Evolutionary conservation across 1,139 yeast genomes (phyloP), one percentile per base, ranked within the genome.

Genomic region (Geotrichum restrictum): DNA sequence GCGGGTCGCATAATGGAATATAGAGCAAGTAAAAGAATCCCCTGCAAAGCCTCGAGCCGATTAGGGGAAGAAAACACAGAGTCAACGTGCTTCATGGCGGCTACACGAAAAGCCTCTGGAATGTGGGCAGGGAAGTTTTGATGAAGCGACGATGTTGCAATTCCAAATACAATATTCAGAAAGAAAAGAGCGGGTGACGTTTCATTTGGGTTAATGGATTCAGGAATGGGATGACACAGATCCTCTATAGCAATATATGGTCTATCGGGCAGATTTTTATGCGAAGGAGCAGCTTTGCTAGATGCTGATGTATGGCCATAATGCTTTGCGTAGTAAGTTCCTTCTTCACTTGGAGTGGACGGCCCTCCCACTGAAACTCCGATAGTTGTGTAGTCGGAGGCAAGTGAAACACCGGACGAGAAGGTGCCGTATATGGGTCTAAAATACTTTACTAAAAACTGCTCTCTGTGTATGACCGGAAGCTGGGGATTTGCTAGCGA

Each of bases 401-500:
- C 89, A 47, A 87, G 71, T 1, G 82, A 75, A 0, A 80, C 71
- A 41, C 71, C 71, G 1, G 73, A 64, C 31, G 87, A 81, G 53
- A 85, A 72, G 5, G 73, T 67, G 1, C 96, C 96, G 64, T 88
- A 88, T 1, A 88, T 74, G 0, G 96, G 96, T 56, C 80, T 78
- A 64, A 85, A 89, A 63, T 81, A 82, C 42, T 74, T 73, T 48
- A 71, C 71, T 43, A 88, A 66, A 62, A 88, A 88, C 58, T 78
- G 80, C 62, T 88, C 95, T 39, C 96, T 76, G 65, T 89, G 96
- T 49, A 89, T 68, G 3, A 88, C 75, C 0, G 96, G 96, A 38
- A 86, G 64, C 66, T 88, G 96, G 3, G 95, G 74, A 64, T 88
- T 88, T 16, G 91, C 80, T 61, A 85, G 91, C 22, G 87, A 80